phyloP scores from a whole-genome alignment of 2,329 filamentous ascomycete species.

The Seiridium cupressi region DNA sequence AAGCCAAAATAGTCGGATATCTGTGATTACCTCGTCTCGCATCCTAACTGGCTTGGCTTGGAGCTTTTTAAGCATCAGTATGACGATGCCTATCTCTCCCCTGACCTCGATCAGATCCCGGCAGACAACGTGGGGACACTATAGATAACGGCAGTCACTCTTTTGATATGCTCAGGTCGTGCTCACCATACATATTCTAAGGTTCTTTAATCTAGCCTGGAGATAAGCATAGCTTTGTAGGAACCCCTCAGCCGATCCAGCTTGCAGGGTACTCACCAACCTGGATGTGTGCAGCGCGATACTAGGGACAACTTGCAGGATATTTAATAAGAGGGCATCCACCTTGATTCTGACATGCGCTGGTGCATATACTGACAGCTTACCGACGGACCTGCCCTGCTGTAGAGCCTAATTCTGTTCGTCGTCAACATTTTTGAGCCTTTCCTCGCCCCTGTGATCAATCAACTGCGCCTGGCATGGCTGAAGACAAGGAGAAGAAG shows the following conservation, averaged over 20 bases:
- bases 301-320: no score
- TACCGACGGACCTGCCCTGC: no score
- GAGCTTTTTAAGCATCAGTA: background rate
- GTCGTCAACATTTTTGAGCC: background rate
- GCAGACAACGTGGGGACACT: background rate
- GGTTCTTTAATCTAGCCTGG: no score
- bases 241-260: background rate
- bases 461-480: background rate
- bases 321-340: background rate
- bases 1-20: no score
- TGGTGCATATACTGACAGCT: no score
- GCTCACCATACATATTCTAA: background rate
- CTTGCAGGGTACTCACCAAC: background rate
- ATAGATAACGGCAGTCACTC: background rate
- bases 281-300: background rate
- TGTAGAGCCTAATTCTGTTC: no score
- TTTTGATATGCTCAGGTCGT: background rate
- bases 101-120: background rate
- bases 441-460: background rate
- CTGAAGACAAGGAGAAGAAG: background rate
- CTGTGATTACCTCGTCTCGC: no score
- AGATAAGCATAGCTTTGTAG: background rate
- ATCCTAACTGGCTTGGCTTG: no score
- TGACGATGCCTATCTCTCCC: background rate
- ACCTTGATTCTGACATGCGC: no score